phyloP scores from a whole-genome alignment of 768 basidiomycete species.

The Amanita jacksonii region DNA sequence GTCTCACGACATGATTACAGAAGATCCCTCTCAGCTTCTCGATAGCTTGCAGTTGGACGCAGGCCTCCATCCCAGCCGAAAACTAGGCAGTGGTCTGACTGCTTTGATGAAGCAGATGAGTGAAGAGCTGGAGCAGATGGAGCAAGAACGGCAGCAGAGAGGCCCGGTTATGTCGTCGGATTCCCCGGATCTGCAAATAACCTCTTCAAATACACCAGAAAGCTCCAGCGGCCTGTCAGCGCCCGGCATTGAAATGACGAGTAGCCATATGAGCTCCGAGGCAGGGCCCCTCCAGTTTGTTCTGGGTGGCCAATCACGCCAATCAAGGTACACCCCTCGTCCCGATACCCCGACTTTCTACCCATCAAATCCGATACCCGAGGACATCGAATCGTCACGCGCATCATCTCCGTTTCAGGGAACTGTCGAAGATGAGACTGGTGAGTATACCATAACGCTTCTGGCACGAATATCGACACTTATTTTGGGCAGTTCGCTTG shows the following conservation, averaged over 20 bases:
- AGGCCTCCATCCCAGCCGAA: constrained; percentile 18
- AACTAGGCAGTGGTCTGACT: constrained; percentile 37
- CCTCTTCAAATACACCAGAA: too few species aligned
- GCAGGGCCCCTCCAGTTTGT: constrained; percentile 28
- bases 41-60: constrained; percentile 24
- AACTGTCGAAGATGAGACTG: constrained; percentile 27
- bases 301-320: constrained; percentile 22
- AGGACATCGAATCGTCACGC: constrained; percentile 37
- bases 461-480: neutral
- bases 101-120: constrained; percentile 41
- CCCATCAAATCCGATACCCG: constrained; percentile 33
- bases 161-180: constrained; percentile 19
- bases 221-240: neutral
- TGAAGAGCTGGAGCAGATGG: constrained; percentile 38
- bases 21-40: neutral
- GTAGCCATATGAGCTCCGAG: constrained; percentile 16
- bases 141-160: constrained; percentile 18
- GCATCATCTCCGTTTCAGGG: constrained; percentile 29
- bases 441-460: constrained; percentile 18
- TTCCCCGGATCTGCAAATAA: neutral
- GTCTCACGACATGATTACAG: too few species aligned
- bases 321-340: constrained; percentile 9
- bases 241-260: constrained; percentile 10
- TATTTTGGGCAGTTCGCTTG: neutral
- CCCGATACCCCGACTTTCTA: constrained; percentile 28